phyloP scores from a whole-genome alignment of 73 alveolate species.

The Tetrahymena thermophila region DNA sequence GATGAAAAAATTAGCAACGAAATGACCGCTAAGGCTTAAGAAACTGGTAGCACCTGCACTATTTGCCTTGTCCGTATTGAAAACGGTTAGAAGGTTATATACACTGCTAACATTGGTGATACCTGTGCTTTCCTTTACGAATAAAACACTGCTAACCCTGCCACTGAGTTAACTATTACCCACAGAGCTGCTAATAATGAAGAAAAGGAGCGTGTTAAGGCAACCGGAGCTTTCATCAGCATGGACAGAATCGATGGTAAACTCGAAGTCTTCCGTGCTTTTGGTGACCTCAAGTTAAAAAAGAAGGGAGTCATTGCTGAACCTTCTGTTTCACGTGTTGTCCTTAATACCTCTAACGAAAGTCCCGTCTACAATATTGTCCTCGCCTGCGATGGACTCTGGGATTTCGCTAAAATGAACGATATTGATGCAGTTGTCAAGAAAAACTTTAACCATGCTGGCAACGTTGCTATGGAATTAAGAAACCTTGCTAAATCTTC shows the following conservation, averaged over 20 bases:
- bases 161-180: conserved; percentile 76
- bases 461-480: neutral
- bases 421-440: neutral
- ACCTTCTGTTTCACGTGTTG: conserved; percentile 31
- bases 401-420: neutral
- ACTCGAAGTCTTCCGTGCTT: conserved; percentile 87
- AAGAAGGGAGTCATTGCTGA: conserved; percentile 63
- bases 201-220: conserved; percentile 71
- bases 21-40: conserved; percentile 36
- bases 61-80: conserved; percentile 74
- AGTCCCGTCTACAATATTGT: neutral
- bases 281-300: conserved; percentile 91
- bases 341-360: neutral
- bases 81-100: conserved; percentile 60
- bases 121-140: conserved; percentile 75
- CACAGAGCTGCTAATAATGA: conserved; percentile 79
- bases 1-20: neutral
- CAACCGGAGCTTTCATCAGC: conserved; percentile 54
- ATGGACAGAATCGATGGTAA: conserved; percentile 87
- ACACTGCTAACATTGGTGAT: conserved; percentile 90
- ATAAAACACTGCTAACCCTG: conserved; percentile 50
- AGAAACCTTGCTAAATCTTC: neutral
- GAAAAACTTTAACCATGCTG: neutral
- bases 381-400: neutral
- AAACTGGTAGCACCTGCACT: conserved; percentile 90